phyloP scores from a whole-genome alignment of 306 rosid species.

The Vigna reflexopilosa region DNA sequence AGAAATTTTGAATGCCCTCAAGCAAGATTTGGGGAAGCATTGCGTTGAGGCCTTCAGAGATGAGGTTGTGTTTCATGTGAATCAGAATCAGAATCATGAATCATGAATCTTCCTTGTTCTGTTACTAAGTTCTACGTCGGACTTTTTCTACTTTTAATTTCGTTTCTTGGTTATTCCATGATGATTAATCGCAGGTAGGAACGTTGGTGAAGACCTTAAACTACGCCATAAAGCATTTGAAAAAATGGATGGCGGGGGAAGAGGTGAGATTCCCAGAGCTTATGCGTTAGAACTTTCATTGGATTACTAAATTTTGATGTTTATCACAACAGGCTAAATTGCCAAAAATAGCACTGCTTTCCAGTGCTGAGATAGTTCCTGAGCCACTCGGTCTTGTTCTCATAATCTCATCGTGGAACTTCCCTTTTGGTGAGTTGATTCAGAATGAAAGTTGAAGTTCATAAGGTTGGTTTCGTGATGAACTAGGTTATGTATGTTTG shows the following conservation, averaged over 20 bases:
- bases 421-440: conserved; percentile 72
- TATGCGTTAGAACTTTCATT: neutral
- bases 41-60: conserved; percentile 79
- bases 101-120: neutral
- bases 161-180: neutral
- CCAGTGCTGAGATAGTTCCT: conserved; percentile 70
- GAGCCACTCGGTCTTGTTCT: conserved; percentile 85
- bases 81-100: neutral
- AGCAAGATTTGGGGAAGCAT: conserved; percentile 74
- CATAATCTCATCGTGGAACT: conserved; percentile 77
- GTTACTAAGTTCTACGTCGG: neutral
- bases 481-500: neutral
- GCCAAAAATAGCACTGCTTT: conserved; percentile 66
- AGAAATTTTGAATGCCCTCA: conserved; percentile 64
- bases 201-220: conserved; percentile 59
- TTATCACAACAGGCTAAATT: conserved; percentile 62
- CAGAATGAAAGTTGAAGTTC: neutral
- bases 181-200: conserved; percentile 61
- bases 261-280: conserved; percentile 49
- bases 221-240: conserved; percentile 46
- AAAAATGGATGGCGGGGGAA: conserved; percentile 67
- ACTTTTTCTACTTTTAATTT: conserved; percentile 6
- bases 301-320: neutral
- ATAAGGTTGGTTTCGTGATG: neutral
- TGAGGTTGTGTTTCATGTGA: conserved; percentile 56